Percentiles rank a stretch among this genome's conserved stretches.
Evolutionary conservation across 306 rosid genomes (phyloP).

Genomic region (Quercus berberidifolia): DNA sequence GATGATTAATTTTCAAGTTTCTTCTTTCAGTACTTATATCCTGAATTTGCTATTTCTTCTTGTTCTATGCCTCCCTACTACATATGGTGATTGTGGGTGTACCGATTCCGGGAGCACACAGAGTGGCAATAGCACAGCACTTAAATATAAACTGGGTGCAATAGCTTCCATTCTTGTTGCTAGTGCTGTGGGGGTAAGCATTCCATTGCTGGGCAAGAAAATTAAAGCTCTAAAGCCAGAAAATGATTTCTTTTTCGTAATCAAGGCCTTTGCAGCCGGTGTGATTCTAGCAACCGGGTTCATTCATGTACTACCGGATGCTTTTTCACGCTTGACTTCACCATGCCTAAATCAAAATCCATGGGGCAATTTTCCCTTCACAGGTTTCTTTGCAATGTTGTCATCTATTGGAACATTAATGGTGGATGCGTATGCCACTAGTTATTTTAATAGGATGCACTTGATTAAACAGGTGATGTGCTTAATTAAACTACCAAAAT

Average conservation of each 20-base stretch:
- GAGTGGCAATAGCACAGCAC: neutral
- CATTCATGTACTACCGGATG: slow-evolving; percentile 45
- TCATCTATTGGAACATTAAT: slow-evolving; percentile 44
- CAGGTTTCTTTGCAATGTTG: slow-evolving; percentile 45
- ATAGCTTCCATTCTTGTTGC: slow-evolving; percentile 33
- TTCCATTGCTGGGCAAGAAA: slow-evolving; percentile 33
- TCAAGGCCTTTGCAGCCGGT: slow-evolving; percentile 50
- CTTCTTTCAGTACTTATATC: neutral
- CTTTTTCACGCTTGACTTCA: slow-evolving; percentile 36
- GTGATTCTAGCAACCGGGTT: slow-evolving; percentile 40
- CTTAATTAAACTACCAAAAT: neutral
- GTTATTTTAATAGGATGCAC: slow-evolving; percentile 26
- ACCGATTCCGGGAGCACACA: neutral
- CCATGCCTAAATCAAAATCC: slow-evolving; percentile 26
- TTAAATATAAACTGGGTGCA: slow-evolving; percentile 24
- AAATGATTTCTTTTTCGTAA: slow-evolving; percentile 33
- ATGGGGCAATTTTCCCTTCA: slow-evolving; percentile 37
- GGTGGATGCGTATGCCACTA: slow-evolving; percentile 41
- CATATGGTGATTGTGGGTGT: slow-evolving; percentile 15
- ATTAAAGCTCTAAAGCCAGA: slow-evolving; percentile 27
- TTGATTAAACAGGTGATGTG: neutral
- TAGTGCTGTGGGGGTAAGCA: slow-evolving; percentile 36
- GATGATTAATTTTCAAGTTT: neutral
- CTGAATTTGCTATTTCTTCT: neutral
- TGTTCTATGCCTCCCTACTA: slow-evolving; percentile 8